These are phyloP conservation scores for Didymella arachidicola DNA, from an alignment of 2,329 filamentous ascomycete species.

Conservation along the genomic window DNA sequence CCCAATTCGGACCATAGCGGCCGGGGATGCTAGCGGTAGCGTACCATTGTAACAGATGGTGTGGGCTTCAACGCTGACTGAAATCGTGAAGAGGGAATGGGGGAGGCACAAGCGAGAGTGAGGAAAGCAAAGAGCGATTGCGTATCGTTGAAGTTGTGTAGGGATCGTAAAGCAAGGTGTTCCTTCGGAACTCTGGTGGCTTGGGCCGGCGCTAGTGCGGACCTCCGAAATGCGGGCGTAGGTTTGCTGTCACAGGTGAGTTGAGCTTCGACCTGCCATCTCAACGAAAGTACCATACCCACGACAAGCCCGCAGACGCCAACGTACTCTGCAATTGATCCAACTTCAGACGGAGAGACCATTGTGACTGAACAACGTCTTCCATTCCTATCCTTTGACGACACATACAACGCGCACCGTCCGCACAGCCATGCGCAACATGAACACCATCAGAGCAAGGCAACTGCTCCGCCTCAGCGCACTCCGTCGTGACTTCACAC, in stretches of 20 bases:
- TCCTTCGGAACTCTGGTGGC: constrained; percentile 32
- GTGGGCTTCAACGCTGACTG: background rate
- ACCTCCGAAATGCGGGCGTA: constrained; percentile 21
- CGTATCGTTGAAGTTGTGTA: constrained; percentile 3
- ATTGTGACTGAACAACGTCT: background rate
- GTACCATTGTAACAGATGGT: constrained; percentile 26
- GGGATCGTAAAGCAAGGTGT: constrained; percentile 46
- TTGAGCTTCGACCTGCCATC: background rate
- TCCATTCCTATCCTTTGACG: background rate
- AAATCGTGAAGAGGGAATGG: background rate
- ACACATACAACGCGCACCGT: background rate
- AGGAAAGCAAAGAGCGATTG: constrained; percentile 8
- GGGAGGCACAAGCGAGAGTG: background rate
- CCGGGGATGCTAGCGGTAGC: constrained; percentile 12
- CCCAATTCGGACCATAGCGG: constrained; percentile 9
- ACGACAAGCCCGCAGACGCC: background rate
- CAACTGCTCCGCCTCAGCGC: constrained; percentile 7
- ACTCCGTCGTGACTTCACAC: constrained; percentile 5
- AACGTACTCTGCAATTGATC: background rate
- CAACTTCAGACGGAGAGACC: background rate
- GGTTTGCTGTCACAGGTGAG: constrained; percentile 25
- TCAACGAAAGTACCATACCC: background rate
- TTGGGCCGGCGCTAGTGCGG: constrained; percentile 28
- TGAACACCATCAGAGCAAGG: constrained; percentile 7
- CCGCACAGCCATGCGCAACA: background rate